Conservation (phyloP, 768 basidiomycete genomes). For the Boletales sp. region DNA sequence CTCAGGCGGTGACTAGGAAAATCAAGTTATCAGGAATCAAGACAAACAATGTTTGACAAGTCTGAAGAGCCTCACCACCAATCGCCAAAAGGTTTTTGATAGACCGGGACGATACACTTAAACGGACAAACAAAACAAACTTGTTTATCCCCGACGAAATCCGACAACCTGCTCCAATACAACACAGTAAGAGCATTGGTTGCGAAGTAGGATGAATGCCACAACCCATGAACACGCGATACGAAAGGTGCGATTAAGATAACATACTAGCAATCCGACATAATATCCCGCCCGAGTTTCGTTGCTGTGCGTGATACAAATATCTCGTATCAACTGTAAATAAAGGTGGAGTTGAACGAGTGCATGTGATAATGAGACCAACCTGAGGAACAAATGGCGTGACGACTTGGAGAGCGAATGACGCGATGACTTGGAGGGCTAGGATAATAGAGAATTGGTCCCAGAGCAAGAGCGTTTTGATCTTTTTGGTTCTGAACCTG, state of each 20-base stretch:
- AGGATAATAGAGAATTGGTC: slow-evolving; percentile 67
- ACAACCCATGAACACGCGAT: not conserved
- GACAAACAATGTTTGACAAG: not conserved
- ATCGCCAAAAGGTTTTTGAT: slow-evolving; percentile 63
- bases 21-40: not conserved
- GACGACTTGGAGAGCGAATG: slow-evolving; percentile 72
- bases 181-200: slow-evolving; percentile 70
- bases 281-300: slow-evolving; percentile 72
- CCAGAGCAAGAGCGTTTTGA: slow-evolving; percentile 61
- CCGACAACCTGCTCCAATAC: slow-evolving; percentile 73
- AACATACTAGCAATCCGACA: slow-evolving; percentile 65
- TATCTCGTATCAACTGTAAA: slow-evolving; percentile 55
- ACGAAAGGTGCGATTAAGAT: not conserved
- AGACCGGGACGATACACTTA: slow-evolving; percentile 77
- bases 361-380: slow-evolving; percentile 13
- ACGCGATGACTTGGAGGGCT: slow-evolving; percentile 73
- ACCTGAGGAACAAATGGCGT: slow-evolving; percentile 75
- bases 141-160: slow-evolving; percentile 73
- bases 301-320: slow-evolving; percentile 66
- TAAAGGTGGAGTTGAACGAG: not conserved
- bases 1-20: slow-evolving; percentile 56
- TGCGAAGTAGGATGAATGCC: slow-evolving; percentile 78
- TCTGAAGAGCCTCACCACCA: slow-evolving; percentile 44
- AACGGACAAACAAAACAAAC: slow-evolving; percentile 57
- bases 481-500: slow-evolving; percentile 29